These are phyloP conservation scores for Mycosphaerella sp. DNA, from an alignment of 2,329 filamentous ascomycete species.

Conservation along the genomic window DNA sequence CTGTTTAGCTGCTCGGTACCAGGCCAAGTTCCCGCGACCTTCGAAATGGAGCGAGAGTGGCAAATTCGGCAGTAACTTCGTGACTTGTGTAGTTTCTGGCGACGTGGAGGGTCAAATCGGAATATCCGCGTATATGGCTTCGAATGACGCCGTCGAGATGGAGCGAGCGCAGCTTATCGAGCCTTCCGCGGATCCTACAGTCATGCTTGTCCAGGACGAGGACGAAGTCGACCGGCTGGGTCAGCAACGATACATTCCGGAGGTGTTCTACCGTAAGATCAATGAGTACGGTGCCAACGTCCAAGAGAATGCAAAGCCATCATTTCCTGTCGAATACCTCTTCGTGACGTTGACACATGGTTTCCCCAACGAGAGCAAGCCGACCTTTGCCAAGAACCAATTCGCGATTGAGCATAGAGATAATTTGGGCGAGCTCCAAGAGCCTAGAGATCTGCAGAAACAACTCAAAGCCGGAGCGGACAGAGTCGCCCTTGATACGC, in stretches of 20 bases:
- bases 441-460: slow-evolving; percentile 60
- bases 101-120: slow-evolving; percentile 83
- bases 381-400: slow-evolving; percentile 66
- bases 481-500: slow-evolving; percentile 48
- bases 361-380: slow-evolving; percentile 61
- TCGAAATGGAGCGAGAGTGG: slow-evolving; percentile 98
- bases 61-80: slow-evolving; percentile 89
- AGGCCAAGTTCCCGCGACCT: slow-evolving; percentile 79
- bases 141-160: slow-evolving; percentile 96
- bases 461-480: slow-evolving; percentile 57
- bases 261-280: slow-evolving; percentile 91
- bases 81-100: slow-evolving; percentile 92
- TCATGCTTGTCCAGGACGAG: slow-evolving; percentile 92
- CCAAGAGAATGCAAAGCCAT: slow-evolving; percentile 93
- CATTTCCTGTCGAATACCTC: slow-evolving; percentile 93
- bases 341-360: slow-evolving; percentile 94
- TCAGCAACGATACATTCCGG: slow-evolving; percentile 83
- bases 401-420: slow-evolving; percentile 94
- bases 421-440: slow-evolving; percentile 77
- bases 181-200: slow-evolving; percentile 82
- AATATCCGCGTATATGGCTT: slow-evolving; percentile 89
- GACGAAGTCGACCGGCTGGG: slow-evolving; percentile 68
- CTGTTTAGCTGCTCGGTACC: slow-evolving; percentile 77
- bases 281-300: slow-evolving; percentile 97
- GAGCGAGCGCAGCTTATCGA: slow-evolving; percentile 90